Evolutionary conservation across 306 rosid genomes (phyloP).

Genomic region (Cotoneaster glaucophyllus): DNA sequence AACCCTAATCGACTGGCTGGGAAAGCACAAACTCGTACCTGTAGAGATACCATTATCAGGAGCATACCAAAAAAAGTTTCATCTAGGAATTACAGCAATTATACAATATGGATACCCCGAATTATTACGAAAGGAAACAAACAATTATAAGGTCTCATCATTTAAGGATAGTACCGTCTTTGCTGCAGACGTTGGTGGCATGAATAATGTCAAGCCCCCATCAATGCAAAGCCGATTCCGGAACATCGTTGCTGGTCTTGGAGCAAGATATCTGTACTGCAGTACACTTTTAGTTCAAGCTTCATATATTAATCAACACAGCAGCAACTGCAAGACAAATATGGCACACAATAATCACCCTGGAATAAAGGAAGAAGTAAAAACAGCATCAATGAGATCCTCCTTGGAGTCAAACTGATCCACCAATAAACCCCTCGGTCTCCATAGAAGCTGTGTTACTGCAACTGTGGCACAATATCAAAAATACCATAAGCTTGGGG

Average conservation of each 20-base stretch:
- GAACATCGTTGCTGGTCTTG: conserved; percentile 80
- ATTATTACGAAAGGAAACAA: neutral
- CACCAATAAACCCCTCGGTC: conserved; percentile 90
- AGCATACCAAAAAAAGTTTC: neutral
- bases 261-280: conserved; percentile 73
- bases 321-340: conserved; percentile 14
- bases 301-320: conserved; percentile 1
- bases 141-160: too few species aligned
- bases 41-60: conserved; percentile 2
- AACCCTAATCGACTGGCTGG: conserved; percentile 72
- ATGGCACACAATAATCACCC: conserved; percentile 57
- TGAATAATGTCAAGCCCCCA: conserved; percentile 90
- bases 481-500: neutral
- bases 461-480: conserved; percentile 52
- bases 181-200: conserved; percentile 93
- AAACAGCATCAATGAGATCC: conserved; percentile 93
- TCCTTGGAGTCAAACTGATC: conserved; percentile 94
- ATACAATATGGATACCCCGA: neutral
- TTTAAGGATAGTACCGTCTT: conserved; percentile 50
- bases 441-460: conserved; percentile 87
- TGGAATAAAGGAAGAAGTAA: conserved; percentile 96
- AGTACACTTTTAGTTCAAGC: conserved; percentile 2
- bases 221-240: conserved; percentile 86
- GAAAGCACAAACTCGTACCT: conserved; percentile 87
- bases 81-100: neutral